These are phyloP conservation scores for Scedosporium aurantiacum DNA, from an alignment of 2,329 filamentous ascomycete species.

Conservation along the genomic window DNA sequence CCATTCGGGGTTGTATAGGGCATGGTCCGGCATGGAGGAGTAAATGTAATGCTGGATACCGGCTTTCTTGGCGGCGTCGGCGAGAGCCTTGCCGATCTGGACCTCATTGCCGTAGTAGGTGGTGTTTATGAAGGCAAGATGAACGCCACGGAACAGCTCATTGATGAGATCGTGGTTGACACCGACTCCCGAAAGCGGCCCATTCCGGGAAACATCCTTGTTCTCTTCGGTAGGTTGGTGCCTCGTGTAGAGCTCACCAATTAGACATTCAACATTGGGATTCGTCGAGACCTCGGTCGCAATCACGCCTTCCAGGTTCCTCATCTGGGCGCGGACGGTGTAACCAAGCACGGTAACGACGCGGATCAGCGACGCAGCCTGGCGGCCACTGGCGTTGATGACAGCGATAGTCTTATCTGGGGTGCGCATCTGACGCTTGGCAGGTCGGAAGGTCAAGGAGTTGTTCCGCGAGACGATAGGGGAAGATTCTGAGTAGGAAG, in stretches of 20 bases:
- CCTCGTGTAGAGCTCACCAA: conserved; percentile 52
- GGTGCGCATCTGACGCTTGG: conserved; percentile 46
- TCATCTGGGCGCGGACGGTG: conserved; percentile 82
- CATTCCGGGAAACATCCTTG: conserved; percentile 56
- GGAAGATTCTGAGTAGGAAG: conserved; percentile 50
- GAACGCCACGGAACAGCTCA: conserved; percentile 70
- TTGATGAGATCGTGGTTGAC: conserved; percentile 64
- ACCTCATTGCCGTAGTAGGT: conserved; percentile 95
- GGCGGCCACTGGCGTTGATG: conserved; percentile 90
- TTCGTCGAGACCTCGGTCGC: conserved; percentile 75
- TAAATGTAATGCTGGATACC: conserved; percentile 89
- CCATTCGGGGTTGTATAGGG: conserved; percentile 65
- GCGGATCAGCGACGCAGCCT: conserved; percentile 89
- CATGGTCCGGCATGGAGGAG: conserved; percentile 94
- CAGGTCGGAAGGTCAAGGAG: conserved; percentile 48
- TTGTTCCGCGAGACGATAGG: conserved; percentile 47
- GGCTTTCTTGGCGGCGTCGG: conserved; percentile 76
- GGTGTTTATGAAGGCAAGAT: conserved; percentile 94
- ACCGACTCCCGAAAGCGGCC: conserved; percentile 48
- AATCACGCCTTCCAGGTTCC: conserved; percentile 77
- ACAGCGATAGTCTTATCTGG: conserved; percentile 77
- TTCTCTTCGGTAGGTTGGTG: conserved; percentile 34
- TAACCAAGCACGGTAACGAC: conserved; percentile 91
- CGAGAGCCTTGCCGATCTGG: conserved; percentile 75
- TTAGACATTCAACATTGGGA: conserved; percentile 59